Base-by-base conservation (phyloP, 2,329 filamentous ascomycete species). In the Claviceps sp. region DNA sequence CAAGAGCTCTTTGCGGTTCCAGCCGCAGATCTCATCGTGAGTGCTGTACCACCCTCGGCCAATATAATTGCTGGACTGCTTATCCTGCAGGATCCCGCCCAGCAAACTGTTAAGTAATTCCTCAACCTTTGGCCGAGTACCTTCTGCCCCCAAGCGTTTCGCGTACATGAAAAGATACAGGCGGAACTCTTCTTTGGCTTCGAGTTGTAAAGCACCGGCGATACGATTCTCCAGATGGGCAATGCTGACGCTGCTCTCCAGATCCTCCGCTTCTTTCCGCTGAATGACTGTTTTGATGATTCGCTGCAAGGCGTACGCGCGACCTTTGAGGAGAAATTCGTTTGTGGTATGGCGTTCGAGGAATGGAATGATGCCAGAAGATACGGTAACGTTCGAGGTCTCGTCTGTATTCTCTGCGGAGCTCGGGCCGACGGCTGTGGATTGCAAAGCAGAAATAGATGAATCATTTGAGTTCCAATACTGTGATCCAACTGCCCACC, bases 391-490 rank as follows among this genome's bases (percentile, higher is more conserved):
- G 8, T 71, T 63, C 50, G 77, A 69, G 8, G 72, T 69, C 50
- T 72, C 68, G 38, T 71, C 71, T 29, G 71, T 72, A 13, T 59
- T 65, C 53, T 71, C 73, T 36, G 64, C 69, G 20, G 74, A 72
- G 42, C 74, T 73, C 2, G 80, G 73, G 0, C 83, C 81, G 7
- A 83, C 76, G 9, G 82, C 81, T 1, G 82, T 83, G 2, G 86
- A 82, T 57, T 88, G 83, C 39, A 95, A 69, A 49, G 89, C 86
- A 47, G 86, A 83, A 50, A 95, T 82, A 0, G 89, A 89, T 1
- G 88, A 89, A 61, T 96, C 93, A 50, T 89, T 95, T 1, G 89
- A 94, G 67, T 98, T 97, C 94, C 93, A 98, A 66, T 98, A 98
- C 64, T 98, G 93, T 59, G 88, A 95, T 17, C 90, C 90, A 0